Percentiles rank a stretch among this genome's conserved stretches.
phyloP scores from a whole-genome alignment of 768 basidiomycete genomes.

The Dentipellis sp. region DNA sequence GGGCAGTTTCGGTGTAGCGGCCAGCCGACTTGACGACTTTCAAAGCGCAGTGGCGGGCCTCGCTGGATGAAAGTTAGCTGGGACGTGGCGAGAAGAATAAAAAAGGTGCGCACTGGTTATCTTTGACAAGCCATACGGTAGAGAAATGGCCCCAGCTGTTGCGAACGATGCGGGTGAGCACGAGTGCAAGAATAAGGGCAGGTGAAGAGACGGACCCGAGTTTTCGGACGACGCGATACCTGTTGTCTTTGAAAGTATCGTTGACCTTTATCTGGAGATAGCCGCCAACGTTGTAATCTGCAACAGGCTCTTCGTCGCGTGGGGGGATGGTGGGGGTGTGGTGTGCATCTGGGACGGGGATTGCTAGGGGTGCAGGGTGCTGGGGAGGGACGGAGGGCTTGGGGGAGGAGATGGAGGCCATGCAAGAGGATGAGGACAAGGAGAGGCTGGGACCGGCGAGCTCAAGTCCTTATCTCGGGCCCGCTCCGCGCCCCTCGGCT shows the following conservation, averaged over 20 bases:
- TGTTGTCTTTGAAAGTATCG: constrained; percentile 75
- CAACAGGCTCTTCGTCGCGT: constrained; percentile 79
- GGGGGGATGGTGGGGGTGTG: constrained; percentile 48
- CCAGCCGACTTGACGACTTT: constrained; percentile 94
- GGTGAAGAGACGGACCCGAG: constrained; percentile 50
- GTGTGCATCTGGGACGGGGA: constrained; percentile 27
- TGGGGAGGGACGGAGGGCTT: background rate
- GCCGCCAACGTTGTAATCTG: constrained; percentile 74
- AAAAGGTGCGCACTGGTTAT: constrained; percentile 47
- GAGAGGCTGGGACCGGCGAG: background rate
- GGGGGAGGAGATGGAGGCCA: background rate
- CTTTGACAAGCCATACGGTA: constrained; percentile 87
- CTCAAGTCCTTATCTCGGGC: background rate
- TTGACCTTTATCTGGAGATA: constrained; percentile 56
- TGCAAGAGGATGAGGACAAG: background rate
- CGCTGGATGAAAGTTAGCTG: constrained; percentile 28
- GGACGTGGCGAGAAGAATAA: background rate
- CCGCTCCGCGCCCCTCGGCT: background rate
- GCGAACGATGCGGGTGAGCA: constrained; percentile 11
- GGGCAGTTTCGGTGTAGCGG: constrained; percentile 92
- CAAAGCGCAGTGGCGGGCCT: constrained; percentile 74
- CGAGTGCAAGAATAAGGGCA: constrained; percentile 1
- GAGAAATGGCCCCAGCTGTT: constrained; percentile 90
- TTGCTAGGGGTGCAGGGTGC: constrained; percentile 46
- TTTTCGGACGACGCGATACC: constrained; percentile 85